phyloP scores from a whole-genome alignment of 805 yeast species.

The Wickerhamiella qilinensis region DNA sequence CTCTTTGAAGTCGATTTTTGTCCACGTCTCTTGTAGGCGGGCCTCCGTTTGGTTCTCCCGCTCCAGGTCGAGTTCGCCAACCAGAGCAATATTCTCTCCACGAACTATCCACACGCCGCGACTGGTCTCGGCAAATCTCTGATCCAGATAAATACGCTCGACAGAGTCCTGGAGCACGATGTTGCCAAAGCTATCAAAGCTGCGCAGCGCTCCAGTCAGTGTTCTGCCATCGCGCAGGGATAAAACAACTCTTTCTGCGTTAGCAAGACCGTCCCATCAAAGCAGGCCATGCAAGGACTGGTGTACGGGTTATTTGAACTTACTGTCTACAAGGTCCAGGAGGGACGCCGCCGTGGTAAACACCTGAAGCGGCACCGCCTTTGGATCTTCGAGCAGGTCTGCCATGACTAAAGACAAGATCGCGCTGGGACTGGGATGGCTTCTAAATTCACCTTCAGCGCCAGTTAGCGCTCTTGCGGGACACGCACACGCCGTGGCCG shows the following conservation, averaged over 20 bases:
- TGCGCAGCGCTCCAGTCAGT: conserved; percentile 75
- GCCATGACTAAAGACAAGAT: conserved; percentile 3
- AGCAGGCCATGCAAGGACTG: background rate
- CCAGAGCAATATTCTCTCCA: conserved; percentile 88
- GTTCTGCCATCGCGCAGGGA: conserved; percentile 80
- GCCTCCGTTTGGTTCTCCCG: conserved; percentile 41
- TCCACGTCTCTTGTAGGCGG: conserved; percentile 35
- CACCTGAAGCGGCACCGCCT: conserved; percentile 25
- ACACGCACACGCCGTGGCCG: too few relatives aligned
- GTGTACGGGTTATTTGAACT: too few relatives aligned
- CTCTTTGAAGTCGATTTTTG: conserved; percentile 42
- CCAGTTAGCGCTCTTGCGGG: too few relatives aligned
- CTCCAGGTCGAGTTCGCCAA: conserved; percentile 88
- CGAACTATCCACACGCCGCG: conserved; percentile 78
- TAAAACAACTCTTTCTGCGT: conserved; percentile 45
- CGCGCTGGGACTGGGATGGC: too few relatives aligned
- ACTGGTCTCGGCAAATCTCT: conserved; percentile 52
- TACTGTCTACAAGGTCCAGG: conserved; percentile 26
- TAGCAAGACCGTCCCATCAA: too few relatives aligned
- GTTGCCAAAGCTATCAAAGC: conserved; percentile 88
- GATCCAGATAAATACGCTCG: conserved; percentile 53
- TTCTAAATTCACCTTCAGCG: too few relatives aligned
- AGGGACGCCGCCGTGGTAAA: conserved; percentile 30
- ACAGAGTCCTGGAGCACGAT: conserved; percentile 80
- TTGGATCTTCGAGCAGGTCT: conserved; percentile 18